These are phyloP conservation scores for Obelidium mucronatum DNA, from an alignment of 192 early-diverging fungal genomes.

Conservation along the genomic window DNA sequence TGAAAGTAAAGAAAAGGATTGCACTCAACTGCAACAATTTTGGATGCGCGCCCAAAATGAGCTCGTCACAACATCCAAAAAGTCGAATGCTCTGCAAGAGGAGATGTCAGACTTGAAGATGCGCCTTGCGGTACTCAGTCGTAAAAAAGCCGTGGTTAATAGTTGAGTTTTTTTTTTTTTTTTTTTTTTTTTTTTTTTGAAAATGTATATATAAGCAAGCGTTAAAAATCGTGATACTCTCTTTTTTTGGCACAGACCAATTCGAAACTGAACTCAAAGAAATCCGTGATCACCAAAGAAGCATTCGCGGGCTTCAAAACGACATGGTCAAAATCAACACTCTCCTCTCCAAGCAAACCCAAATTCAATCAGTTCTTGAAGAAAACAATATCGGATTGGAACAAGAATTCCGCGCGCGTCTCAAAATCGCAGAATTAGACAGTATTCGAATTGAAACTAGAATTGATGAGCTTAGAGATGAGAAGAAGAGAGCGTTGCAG, in stretches of 20 bases:
- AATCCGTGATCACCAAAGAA: conserved; percentile 61
- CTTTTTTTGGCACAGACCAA: conserved; percentile 45
- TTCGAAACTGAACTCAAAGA: conserved; percentile 65
- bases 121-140: conserved; percentile 57
- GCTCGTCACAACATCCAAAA: conserved; percentile 58
- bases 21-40: conserved; percentile 60
- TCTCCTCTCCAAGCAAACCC: conserved; percentile 58
- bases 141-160: conserved; percentile 70
- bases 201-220: not conserved
- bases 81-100: conserved; percentile 53
- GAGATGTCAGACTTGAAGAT: conserved; percentile 61
- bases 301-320: conserved; percentile 61
- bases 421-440: conserved; percentile 67
- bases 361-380: conserved; percentile 57
- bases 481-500: conserved; percentile 61
- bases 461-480: conserved; percentile 54
- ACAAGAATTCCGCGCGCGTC: conserved; percentile 60
- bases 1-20: conserved; percentile 60
- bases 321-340: conserved; percentile 72
- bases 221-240: not conserved
- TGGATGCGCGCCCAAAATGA: conserved; percentile 70
- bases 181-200: too few species aligned
- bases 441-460: conserved; percentile 55
- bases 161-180: too few species aligned
- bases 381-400: conserved; percentile 67